Evolutionary conservation across 768 basidiomycete species (phyloP), one percentile per base, ranked within the genome.

Genomic region (Boletus fagicola): DNA sequence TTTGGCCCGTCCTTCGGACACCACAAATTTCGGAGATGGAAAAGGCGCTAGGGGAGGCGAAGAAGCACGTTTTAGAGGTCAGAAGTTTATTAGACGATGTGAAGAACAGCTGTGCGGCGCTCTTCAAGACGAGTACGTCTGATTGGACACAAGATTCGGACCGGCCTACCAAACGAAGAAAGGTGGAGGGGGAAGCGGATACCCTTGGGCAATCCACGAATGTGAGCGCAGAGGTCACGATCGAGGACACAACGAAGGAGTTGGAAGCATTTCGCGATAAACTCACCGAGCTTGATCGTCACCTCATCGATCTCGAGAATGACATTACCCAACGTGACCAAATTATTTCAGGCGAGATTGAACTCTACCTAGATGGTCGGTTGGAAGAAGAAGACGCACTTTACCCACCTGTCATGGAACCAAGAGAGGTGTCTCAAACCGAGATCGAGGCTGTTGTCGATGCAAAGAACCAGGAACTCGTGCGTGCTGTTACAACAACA

Each of bases 1-100:
- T 76, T 56, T 79, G 78, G 78, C 78, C 78, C 6, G 47, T 71
- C 33, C n/a, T 75, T 4, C 66, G 64, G 22, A 49, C 56, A 7
- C 59, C 69, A n/a, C 65, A 67, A 18, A 48, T 68, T 24, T 51
- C 54, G 13, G 66, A 71, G 44, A 51, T 68, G 59, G 68, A 69
- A 50, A 71, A 56, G 20, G 44, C 56, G 20, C 28, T 64, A 5
- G 61, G 42, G 13, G 69, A 68, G 15, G 57, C 66, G 26, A 72
- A 69, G 53, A 71, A 72, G 39, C 62, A 70, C 30, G 64, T 72
- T 30, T 59, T 58, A 40, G 70, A 69, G n/a, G 67, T 80, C 52
- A 69, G 65, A 35, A 58, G 49, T 26, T 35, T 62, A 24, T 30
- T 67, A 45, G 62, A 58, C 31, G 69, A 69, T 8, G 51, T 72